These are phyloP conservation scores for Beauveria rudraprayagi DNA, from an alignment of 2,329 filamentous ascomycete species.

Conservation along the genomic window DNA sequence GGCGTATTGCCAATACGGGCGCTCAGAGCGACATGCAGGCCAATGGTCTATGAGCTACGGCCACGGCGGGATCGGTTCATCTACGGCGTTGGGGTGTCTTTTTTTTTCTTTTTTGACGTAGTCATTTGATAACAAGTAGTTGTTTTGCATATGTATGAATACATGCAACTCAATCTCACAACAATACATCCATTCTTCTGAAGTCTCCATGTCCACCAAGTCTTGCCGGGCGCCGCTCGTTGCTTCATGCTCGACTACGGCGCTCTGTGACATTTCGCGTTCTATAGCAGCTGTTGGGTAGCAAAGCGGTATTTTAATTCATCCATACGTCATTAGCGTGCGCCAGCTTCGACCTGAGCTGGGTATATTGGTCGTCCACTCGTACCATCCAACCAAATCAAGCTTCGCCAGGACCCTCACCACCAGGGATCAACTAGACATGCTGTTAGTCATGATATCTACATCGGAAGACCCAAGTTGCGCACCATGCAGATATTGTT, in stretches of 20 bases:
- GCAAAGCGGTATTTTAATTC: neutral
- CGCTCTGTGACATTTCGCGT: neutral
- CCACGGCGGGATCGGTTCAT: neutral
- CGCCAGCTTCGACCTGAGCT: neutral
- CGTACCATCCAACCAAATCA: conserved; percentile 13
- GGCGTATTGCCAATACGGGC: conserved; percentile 69
- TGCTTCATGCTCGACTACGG: neutral
- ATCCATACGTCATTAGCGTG: neutral
- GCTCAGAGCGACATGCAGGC: conserved; percentile 42
- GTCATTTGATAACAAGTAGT: conserved; percentile 3
- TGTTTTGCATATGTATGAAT: neutral
- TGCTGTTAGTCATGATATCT: conserved; percentile 10
- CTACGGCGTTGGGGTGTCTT: conserved; percentile 17
- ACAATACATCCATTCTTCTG: neutral
- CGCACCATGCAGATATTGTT: conserved; percentile 99
- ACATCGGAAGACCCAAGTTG: neutral
- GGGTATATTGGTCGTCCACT: conserved; percentile 9
- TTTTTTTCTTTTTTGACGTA: neutral
- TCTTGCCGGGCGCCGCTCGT: neutral
- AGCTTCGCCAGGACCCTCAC: conserved; percentile 55
- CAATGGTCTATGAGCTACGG: conserved; percentile 23
- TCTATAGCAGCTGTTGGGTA: neutral
- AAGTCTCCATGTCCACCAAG: neutral
- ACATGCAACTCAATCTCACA: neutral
- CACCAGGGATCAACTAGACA: conserved; percentile 64